Conservation (phyloP, 345 rosid genomes). For the Cardamine occulta region DNA sequence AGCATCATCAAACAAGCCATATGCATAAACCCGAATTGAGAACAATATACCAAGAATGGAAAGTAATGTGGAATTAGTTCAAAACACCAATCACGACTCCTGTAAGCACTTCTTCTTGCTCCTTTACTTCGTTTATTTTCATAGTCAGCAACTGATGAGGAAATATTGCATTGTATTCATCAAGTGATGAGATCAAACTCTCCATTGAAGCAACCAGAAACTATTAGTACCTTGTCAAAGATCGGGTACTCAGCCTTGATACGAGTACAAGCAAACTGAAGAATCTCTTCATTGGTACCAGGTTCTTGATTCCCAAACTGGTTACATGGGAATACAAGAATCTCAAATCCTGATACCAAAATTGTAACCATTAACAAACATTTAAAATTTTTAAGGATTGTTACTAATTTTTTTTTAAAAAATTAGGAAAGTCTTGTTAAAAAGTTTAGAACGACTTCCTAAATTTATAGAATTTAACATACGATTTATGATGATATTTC, state of each 20-base stretch:
- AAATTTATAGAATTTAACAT: no score
- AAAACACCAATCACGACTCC: background rate
- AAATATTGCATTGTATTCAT: no score
- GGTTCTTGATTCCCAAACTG: slow-evolving; percentile 94
- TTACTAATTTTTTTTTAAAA: no score
- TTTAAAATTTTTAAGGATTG: no score
- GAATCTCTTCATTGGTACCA: slow-evolving; percentile 73
- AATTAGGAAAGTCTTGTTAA: no score
- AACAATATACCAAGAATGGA: background rate
- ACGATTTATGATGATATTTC: no score
- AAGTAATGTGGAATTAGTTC: background rate
- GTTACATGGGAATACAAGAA: slow-evolving; percentile 92
- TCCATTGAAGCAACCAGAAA: no score
- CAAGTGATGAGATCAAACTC: no score
- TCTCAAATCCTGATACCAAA: slow-evolving; percentile 65
- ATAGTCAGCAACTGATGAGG: no score
- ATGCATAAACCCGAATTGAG: background rate
- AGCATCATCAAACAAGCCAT: background rate
- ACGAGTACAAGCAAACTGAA: slow-evolving; percentile 80
- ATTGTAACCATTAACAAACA: background rate
- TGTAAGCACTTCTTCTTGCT: no score
- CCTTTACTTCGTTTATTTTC: no score
- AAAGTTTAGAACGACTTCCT: no score
- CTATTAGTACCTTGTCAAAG: slow-evolving; percentile 67
- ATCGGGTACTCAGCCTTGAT: slow-evolving; percentile 95